Evolutionary conservation across 2,329 filamentous ascomycete species (phyloP).

Genomic region (Botrytis paeoniae): DNA sequence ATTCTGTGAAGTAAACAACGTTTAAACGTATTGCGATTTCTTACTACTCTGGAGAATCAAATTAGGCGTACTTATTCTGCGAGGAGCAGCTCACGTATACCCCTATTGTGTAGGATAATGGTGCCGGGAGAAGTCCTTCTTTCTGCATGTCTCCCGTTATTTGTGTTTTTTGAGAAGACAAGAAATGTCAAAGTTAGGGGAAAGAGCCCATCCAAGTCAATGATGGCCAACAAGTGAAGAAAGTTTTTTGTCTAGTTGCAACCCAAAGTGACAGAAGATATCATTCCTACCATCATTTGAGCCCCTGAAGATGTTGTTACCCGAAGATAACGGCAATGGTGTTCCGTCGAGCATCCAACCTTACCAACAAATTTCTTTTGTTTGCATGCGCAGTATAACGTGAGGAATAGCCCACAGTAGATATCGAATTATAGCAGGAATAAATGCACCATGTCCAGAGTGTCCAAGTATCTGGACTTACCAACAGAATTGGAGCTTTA

Average conservation of each 20-base stretch:
- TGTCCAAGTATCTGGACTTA: neutral
- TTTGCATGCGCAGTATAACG: neutral
- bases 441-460: neutral
- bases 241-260: no score
- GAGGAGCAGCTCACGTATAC: neutral
- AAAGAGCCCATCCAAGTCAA: neutral
- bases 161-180: neutral
- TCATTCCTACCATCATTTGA: neutral
- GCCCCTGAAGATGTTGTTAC: neutral
- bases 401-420: neutral
- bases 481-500: neutral
- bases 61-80: neutral
- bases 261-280: neutral
- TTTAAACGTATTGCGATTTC: neutral
- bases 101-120: neutral
- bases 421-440: neutral
- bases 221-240: neutral
- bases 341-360: neutral
- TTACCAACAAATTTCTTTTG: neutral
- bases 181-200: neutral
- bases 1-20: neutral
- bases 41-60: fast-evolving
- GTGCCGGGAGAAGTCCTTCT: neutral
- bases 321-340: neutral
- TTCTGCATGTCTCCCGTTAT: neutral